Conservation (phyloP, 176 grass and related monocot genomes). For the Aegilops bicornis region DNA sequence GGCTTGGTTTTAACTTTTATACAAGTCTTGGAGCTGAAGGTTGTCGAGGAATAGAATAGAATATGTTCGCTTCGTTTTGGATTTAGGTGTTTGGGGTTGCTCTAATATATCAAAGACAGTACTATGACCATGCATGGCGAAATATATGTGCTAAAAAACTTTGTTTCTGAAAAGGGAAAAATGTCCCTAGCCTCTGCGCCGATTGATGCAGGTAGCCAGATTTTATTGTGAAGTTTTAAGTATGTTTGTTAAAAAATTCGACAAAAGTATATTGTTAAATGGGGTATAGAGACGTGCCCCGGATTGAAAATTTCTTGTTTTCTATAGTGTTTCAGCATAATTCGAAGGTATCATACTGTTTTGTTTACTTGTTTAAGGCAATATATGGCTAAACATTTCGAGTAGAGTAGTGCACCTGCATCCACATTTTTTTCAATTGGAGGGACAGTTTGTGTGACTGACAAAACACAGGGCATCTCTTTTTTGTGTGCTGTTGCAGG, state of each 20-base stretch:
- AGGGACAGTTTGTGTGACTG: not conserved
- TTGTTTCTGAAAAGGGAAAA: too few relatives aligned
- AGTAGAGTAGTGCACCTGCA: not conserved
- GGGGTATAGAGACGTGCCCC: too few relatives aligned
- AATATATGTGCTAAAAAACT: not conserved
- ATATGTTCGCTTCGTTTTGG: conserved; percentile 23
- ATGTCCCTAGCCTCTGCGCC: too few relatives aligned
- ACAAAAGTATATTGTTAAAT: too few relatives aligned
- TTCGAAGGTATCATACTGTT: not conserved
- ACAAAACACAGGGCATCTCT: conserved; percentile 26
- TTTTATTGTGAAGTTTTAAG: not conserved
- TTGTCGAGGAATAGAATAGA: conserved; percentile 37
- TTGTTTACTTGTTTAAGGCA: not conserved
- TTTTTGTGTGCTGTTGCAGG: conserved; percentile 16
- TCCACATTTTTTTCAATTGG: not conserved
- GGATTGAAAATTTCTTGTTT: not conserved
- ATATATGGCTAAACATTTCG: not conserved
- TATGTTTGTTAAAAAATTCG: too few relatives aligned
- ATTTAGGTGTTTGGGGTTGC: conserved; percentile 9
- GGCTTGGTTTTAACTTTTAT: not conserved
- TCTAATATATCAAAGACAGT: not conserved
- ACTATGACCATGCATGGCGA: not conserved
- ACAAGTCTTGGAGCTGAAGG: conserved; percentile 24
- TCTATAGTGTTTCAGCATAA: not conserved
- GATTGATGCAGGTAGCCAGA: too few relatives aligned